phyloP scores from a whole-genome alignment of 805 yeast genomes.

The Dipodascopsis tothii region DNA sequence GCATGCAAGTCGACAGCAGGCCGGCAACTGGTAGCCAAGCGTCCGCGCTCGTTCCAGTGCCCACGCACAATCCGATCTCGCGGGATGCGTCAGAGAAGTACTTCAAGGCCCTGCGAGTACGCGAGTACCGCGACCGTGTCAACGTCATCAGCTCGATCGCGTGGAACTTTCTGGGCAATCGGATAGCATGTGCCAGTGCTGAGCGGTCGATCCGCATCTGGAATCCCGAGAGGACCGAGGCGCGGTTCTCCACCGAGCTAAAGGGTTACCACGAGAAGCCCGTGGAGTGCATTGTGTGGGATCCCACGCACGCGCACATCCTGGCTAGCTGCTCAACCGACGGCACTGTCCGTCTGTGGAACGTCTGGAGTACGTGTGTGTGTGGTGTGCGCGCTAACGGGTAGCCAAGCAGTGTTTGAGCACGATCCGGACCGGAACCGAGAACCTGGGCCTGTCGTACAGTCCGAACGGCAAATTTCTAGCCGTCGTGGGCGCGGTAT shows the following conservation, averaged over 20 bases:
- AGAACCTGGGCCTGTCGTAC: constrained; percentile 30
- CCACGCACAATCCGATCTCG: constrained; percentile 2
- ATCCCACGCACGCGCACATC: constrained; percentile 40
- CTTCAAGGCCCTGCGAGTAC: constrained; percentile 4
- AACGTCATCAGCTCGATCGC: constrained; percentile 6
- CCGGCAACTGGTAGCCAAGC: too few species aligned
- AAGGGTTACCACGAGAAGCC: constrained; percentile 37
- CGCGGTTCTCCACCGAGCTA: constrained; percentile 30
- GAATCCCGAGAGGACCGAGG: constrained; percentile 34
- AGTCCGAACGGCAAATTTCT: constrained; percentile 44
- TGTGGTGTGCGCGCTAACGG: constrained; percentile 28
- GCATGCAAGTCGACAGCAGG: too few species aligned
- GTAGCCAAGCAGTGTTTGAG: neutral
- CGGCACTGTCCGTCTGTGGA: constrained; percentile 43
- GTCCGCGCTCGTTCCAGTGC: neutral
- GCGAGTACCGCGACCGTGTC: constrained; percentile 6
- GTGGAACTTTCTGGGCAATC: constrained; percentile 20
- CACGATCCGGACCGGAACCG: constrained; percentile 27
- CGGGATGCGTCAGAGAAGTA: constrained; percentile 6
- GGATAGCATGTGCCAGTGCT: constrained; percentile 12
- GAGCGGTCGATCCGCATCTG: constrained; percentile 28
- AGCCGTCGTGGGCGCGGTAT: constrained; percentile 31
- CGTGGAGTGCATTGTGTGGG: constrained; percentile 43
- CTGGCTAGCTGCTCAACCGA: constrained; percentile 47
- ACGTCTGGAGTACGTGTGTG: constrained; percentile 32